phyloP scores from a whole-genome alignment of 2,329 filamentous ascomycete species.

The Didymosphaeria variabile region DNA sequence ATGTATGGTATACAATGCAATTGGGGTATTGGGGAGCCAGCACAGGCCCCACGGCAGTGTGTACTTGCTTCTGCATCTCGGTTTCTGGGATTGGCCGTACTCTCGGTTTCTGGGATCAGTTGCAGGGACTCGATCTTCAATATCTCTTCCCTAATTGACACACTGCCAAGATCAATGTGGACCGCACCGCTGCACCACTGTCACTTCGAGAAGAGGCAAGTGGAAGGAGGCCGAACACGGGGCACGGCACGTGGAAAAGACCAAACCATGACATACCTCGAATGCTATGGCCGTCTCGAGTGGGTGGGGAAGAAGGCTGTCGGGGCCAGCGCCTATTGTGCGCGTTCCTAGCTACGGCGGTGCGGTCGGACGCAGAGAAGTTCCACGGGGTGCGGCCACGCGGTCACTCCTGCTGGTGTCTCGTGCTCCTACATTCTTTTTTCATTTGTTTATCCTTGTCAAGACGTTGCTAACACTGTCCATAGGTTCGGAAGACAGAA shows the following conservation, averaged over 20 bases:
- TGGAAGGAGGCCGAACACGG: background rate
- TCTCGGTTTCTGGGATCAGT: too few relatives aligned
- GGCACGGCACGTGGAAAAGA: background rate
- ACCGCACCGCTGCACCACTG: slow-evolving; percentile 3
- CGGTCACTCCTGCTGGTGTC: background rate
- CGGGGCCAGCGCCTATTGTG: slow-evolving; percentile 3
- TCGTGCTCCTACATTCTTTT: background rate
- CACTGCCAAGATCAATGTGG: background rate
- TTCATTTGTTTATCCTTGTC: background rate
- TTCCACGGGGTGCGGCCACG: background rate
- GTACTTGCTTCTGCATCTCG: background rate
- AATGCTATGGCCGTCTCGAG: background rate
- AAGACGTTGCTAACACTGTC: background rate
- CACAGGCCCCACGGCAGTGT: background rate
- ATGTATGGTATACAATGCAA: background rate
- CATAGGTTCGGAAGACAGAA: slow-evolving; percentile 36
- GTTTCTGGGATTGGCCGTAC: too few relatives aligned
- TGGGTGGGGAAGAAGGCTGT: too few relatives aligned
- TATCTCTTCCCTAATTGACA: background rate
- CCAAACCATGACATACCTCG: background rate
- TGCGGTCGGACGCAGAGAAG: background rate
- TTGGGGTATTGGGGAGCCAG: background rate
- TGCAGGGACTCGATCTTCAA: background rate
- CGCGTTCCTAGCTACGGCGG: background rate
- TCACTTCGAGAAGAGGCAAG: background rate